Base-by-base conservation (phyloP, 1,139 yeast genomes). In the Pichia sp. region DNA sequence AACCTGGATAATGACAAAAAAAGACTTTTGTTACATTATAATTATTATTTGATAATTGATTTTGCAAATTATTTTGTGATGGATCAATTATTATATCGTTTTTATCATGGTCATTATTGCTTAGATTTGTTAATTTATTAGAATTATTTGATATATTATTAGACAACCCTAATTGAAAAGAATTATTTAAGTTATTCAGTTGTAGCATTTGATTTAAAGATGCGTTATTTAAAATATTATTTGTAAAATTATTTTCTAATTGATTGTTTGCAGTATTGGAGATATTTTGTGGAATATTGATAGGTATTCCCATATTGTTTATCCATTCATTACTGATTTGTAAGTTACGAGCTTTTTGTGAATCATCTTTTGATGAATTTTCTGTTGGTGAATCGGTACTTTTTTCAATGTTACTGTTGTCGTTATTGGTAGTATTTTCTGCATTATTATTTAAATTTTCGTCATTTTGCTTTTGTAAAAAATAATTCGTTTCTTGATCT, bases 1-100 rank as follows among this genome's bases (percentile, higher is more conserved):
- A 64, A 31, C 52, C 59, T 1, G 59, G 56, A 45, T 49, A 83
- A 56, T 74, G 86, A 77, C 82, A 86, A 47, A 79, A 80, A 11
- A 83, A 89, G 57, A 83, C 85, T 44, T 65, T 76, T 1, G 43
- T 10, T 29, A n/a, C 25, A 29, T 29, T 30, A 34, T 5, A 3
- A 42, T 27, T 29, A 29, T 28, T 9, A 31, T 31, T 31, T 31
- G 42, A 18, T 25, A 40, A 27, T 33, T 28, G 30, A 9, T 8
- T 26, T 8, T 8, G 39, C 26, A 27, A 36, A 26, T 7, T 26
- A 7, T 27, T 5, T 8, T 36, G 29, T 7, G 28, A 1, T 7
- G 39, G 4, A 37, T 37, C 39, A 3, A 37, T 5, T 11, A 37
- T 32, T 6, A 32, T 32, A 42, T 35, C 39, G 36, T 32, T 30